A percentile compares a stretch with the other conserved stretches of the same genome.
These are phyloP conservation scores for Rosa chinensis DNA, from an alignment of 306 rosid genomes.

Conservation along the genomic window DNA sequence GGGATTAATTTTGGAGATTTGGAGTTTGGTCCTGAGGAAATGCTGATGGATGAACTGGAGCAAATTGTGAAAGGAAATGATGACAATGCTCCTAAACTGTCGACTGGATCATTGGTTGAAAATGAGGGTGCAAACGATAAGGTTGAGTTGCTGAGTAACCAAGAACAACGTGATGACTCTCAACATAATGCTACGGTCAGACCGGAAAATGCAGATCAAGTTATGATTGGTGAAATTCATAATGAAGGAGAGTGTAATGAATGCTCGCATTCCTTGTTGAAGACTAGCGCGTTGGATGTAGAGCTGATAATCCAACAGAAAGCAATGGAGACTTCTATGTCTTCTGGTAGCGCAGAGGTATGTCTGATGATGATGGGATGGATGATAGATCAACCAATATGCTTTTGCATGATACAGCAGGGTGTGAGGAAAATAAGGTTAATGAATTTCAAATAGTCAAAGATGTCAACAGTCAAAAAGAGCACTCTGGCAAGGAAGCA, in stretches of 20 bases:
- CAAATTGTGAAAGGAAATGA: slow-evolving; percentile 29
- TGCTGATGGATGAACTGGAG: slow-evolving; percentile 22
- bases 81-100: slow-evolving; percentile 21
- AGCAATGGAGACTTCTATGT: slow-evolving; percentile 17
- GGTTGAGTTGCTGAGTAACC: slow-evolving; percentile 36
- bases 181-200: slow-evolving; percentile 15
- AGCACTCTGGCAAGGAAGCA: slow-evolving; percentile 24
- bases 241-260: slow-evolving; percentile 18
- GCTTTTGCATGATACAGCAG: slow-evolving; percentile 34
- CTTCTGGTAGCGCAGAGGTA: slow-evolving; percentile 6
- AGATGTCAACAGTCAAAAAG: slow-evolving; percentile 19
- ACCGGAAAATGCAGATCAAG: slow-evolving; percentile 27
- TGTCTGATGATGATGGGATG: slow-evolving; percentile 24
- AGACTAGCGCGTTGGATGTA: slow-evolving; percentile 8
- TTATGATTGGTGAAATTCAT: slow-evolving; percentile 13
- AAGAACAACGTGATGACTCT: slow-evolving; percentile 32
- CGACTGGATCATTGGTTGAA: slow-evolving; percentile 18
- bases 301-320: slow-evolving; percentile 9
- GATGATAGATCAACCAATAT: slow-evolving; percentile 34
- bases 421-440: slow-evolving; percentile 23
- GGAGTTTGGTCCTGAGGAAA: slow-evolving; percentile 8
- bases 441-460: slow-evolving; percentile 30
- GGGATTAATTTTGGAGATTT: slow-evolving; percentile 8
- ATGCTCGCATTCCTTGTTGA: slow-evolving; percentile 5
- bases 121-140: slow-evolving; percentile 29